Base-by-base conservation (phyloP, 495 filamentous ascomycete genomes). In the Letharia lupina region DNA sequence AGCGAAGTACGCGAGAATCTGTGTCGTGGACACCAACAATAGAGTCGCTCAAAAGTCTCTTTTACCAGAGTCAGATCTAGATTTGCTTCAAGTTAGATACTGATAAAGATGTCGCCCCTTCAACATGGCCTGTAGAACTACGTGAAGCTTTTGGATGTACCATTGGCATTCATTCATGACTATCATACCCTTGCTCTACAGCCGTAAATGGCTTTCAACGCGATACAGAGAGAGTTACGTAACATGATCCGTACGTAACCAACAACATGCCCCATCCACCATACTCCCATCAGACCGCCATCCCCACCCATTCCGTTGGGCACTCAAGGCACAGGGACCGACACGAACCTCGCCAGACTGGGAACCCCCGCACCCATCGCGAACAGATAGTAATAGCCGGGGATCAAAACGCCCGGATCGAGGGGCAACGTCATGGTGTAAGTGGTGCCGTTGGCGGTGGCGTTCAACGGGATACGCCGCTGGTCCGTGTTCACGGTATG, bases 401-500 rank as follows among this genome's bases (percentile, higher is more conserved):
- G 83, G 16, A 85, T 62, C 39, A 75, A 64, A 61, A 86, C 72
- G 4, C 84, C 84, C 3, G 81, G 58, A 63, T 86, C 83, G 41
- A 64, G 63, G 0, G 82, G 82, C 10, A 84, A 65, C 2, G 61
- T 67, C 37, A 80, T 61, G 0, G 69, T 76, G 61, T 73, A 75
- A 3, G 63, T 66, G 35, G 42, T 39, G 61, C 69, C 71, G 23
- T 41, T 50, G 2, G 65, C 44, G 11, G 64, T 70, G 31, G 68
- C 62, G 11, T 66, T 68, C 2, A 84, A 73, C 2, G 76, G 73
- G 54, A 86, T 75, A 4, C 83, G 79, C 13, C 84, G 74, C 71
- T 87, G 84, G 67, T 85, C 84, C 1, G 82, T 86, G 68, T 87
- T 81, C 56, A 87, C 78, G 2, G 82, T 81, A 65, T 87, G 84